Conservation (phyloP, 257 asterid genomes). For the Thymus mandschuricus region DNA sequence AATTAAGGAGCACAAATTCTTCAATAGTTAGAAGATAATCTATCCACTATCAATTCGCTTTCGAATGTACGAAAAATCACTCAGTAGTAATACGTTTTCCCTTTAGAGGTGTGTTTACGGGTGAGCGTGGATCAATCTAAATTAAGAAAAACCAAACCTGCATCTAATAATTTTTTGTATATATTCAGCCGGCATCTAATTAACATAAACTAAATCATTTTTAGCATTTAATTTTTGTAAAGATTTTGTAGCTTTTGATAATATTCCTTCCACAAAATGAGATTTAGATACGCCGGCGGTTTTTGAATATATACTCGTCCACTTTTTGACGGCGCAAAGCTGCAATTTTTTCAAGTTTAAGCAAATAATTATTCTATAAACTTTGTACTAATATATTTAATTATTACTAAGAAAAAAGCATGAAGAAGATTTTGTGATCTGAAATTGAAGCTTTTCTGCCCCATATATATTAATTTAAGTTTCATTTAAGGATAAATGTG, state of each 20-base stretch:
- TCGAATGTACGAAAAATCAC: too few relatives aligned
- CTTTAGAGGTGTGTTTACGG: too few relatives aligned
- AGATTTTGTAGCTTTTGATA: conserved; percentile 28
- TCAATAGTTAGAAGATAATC: too few relatives aligned
- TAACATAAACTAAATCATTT: too few relatives aligned
- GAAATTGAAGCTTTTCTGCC: background rate
- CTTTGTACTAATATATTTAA: conserved; percentile 5
- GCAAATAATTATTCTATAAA: conserved; percentile 9
- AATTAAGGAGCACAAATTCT: too few relatives aligned
- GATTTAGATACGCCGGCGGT: conserved; percentile 38
- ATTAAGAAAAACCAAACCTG: too few relatives aligned
- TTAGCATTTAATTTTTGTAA: too few relatives aligned
- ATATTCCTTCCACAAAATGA: conserved; percentile 29
- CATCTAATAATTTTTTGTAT: too few relatives aligned
- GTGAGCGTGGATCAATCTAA: too few relatives aligned
- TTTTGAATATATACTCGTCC: conserved; percentile 23
- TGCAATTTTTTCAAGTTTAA: conserved; percentile 24
- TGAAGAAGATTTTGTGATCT: conserved; percentile 15
- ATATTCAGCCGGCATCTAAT: too few relatives aligned
- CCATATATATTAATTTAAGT: conserved; percentile 1
- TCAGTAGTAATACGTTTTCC: too few relatives aligned
- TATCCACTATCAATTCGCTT: too few relatives aligned
- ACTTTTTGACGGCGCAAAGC: conserved; percentile 48
- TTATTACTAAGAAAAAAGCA: background rate
- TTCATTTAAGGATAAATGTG: conserved; percentile 17